These are phyloP conservation scores for Hordeum pubiflorum DNA, from an alignment of 202 grass and related monocot genomes.

Conservation along the genomic window DNA sequence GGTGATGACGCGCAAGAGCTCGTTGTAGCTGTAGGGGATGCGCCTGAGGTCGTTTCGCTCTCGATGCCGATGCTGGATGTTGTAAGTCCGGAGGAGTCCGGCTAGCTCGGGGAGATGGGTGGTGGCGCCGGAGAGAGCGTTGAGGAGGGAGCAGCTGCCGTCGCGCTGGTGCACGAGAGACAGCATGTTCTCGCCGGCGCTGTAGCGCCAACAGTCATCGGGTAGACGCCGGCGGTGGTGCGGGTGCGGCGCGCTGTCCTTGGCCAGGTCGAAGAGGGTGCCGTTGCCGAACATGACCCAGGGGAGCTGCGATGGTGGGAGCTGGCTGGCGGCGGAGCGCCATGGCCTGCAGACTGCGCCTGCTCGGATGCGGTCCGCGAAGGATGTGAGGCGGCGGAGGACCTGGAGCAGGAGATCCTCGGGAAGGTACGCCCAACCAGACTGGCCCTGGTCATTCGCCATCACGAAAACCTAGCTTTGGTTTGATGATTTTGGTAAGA, in stretches of 20 bases:
- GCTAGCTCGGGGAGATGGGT: background rate
- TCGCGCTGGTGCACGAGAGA: background rate
- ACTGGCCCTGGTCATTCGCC: background rate
- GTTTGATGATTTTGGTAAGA: no score
- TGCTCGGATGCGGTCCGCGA: background rate
- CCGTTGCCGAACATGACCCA: background rate
- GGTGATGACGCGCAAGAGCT: no score
- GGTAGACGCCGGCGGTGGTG: background rate
- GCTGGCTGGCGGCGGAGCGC: background rate
- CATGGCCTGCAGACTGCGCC: background rate
- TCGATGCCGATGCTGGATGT: background rate
- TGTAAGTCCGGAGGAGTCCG: background rate
- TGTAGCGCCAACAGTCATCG: background rate
- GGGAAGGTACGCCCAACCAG: background rate
- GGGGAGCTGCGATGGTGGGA: background rate
- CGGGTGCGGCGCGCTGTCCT: background rate
- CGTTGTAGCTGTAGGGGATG: no score
- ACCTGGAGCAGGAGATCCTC: background rate
- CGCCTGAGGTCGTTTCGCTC: background rate
- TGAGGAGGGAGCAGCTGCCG: background rate
- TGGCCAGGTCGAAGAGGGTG: background rate
- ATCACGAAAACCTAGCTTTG: background rate
- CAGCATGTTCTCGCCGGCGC: background rate
- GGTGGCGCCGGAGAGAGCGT: background rate
- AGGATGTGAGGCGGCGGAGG: background rate